phyloP scores from a whole-genome alignment of 495 filamentous ascomycete genomes.

The Neurospora africana region DNA sequence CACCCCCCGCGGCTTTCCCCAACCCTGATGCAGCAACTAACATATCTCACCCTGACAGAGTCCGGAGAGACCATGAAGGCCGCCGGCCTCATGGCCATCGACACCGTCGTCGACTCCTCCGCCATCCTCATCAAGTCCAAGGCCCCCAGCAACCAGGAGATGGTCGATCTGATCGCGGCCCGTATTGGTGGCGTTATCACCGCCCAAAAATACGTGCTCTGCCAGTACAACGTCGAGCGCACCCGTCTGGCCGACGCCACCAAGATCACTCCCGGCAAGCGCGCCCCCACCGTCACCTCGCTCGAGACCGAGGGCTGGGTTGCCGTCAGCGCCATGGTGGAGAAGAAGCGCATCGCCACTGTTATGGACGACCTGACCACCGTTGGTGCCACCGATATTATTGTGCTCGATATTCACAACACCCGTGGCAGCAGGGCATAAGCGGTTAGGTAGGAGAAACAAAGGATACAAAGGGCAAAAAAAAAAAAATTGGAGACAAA shows the following conservation, averaged over 20 bases:
- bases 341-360: constrained; percentile 74
- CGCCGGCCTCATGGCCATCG: constrained; percentile 91
- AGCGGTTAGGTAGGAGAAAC: background rate
- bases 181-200: constrained; percentile 89
- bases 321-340: constrained; percentile 86
- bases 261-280: constrained; percentile 84
- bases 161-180: constrained; percentile 70
- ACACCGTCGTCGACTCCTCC: constrained; percentile 77
- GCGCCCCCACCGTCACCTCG: constrained; percentile 80
- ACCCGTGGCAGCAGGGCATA: constrained; percentile 39
- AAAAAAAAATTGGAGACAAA: background rate
- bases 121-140: constrained; percentile 90
- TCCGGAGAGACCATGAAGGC: constrained; percentile 98
- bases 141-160: constrained; percentile 61
- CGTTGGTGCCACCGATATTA: constrained; percentile 76
- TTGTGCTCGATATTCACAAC: constrained; percentile 82
- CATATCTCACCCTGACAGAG: constrained; percentile 42
- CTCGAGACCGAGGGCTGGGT: constrained; percentile 89
- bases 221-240: constrained; percentile 88
- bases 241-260: constrained; percentile 52
- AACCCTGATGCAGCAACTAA: background rate
- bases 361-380: constrained; percentile 83
- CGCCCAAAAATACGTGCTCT: constrained; percentile 89
- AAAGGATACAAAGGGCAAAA: background rate
- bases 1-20: background rate